Conservation (phyloP, 1,284 basidiomycete species). For the Marasmius sp. region DNA sequence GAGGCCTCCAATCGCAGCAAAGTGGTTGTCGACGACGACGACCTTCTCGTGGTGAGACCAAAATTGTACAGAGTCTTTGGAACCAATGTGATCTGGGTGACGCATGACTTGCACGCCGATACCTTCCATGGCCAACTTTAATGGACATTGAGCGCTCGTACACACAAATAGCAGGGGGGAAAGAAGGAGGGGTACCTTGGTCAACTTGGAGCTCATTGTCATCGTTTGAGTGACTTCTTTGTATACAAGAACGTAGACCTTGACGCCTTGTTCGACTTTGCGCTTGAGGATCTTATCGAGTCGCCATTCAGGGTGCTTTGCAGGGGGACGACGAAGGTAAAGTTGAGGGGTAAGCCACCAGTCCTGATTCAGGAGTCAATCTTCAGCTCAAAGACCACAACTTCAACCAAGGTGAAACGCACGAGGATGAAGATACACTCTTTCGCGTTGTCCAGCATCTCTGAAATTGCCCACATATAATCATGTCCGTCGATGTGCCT, state of each 20-base stretch:
- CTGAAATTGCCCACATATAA: constrained; percentile 92
- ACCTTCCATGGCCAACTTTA: constrained; percentile 69
- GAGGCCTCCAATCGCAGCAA: constrained; percentile 80
- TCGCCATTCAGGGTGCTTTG: constrained; percentile 80
- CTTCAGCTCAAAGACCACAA: not conserved
- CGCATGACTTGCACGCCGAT: constrained; percentile 88
- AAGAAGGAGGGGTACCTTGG: constrained; percentile 59
- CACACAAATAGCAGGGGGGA: not conserved
- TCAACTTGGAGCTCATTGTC: constrained; percentile 83
- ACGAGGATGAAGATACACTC: constrained; percentile 81
- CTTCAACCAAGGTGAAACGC: constrained; percentile 13
- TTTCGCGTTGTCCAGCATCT: constrained; percentile 77
- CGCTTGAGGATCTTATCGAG: constrained; percentile 81
- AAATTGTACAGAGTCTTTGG: constrained; percentile 73
- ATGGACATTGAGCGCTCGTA: constrained; percentile 2
- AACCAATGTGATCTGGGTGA: constrained; percentile 88
- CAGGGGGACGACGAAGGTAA: constrained; percentile 88
- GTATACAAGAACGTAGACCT: constrained; percentile 86
- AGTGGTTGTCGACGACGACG: constrained; percentile 84
- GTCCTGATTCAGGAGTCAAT: constrained; percentile 44
- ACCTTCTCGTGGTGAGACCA: constrained; percentile 89
- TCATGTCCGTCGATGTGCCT: constrained; percentile 91
- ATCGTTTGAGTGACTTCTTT: constrained; percentile 93
- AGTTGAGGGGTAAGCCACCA: constrained; percentile 94
- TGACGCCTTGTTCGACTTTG: constrained; percentile 90